Base-by-base conservation (phyloP, 495 filamentous ascomycete species). In the Oleoguttula mirabilis region DNA sequence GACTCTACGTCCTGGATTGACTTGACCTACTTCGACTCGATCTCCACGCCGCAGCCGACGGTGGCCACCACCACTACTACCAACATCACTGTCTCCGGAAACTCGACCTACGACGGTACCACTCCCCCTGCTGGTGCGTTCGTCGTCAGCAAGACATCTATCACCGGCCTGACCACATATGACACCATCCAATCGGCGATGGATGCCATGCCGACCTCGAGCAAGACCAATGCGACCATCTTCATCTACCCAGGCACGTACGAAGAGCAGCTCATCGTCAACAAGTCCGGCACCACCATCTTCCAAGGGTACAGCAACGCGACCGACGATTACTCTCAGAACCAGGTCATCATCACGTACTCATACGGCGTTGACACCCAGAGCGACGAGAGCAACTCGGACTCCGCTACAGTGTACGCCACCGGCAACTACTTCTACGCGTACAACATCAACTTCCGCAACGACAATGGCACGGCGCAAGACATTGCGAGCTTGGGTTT, bases 391-490 rank as follows among this genome's bases (percentile, higher is more conserved):
- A 57, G 55, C 43, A 51, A 61, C 36, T 43, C 50, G 0, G 59
- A 61, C 30, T 49, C 50, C 0, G 59, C 59, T 15, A 61, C 59
- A 0, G 43, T 41, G 15, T 41, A 41, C 19, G 39, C 39, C 14
- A 56, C 68, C 17, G 39, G 39, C 16, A 46, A 50, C 2, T 66
- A 67, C 20, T 55, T 75, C 11, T 65, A 66, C 23, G 50, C 79
- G 27, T 80, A 80, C 56, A 81, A 81, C 43, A 57, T 80, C 55
- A 75, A 79, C 52, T 51, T 80, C 12, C 59, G 56, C 17, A 81
- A 81, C 59, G 67, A 62, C 24, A 53, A 65, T 40, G 70, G 72
- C 10, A 55, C 63, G 30, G 24, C 31, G 12, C 39, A 41, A 10
- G 41, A 57, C 35, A 55, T 44, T 21, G 56, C 55, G 3, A 48